A percentile compares a stretch with the other conserved stretches of the same genome.
These are phyloP conservation scores for Curvularia sp. DNA, from an alignment of 2,329 filamentous ascomycete genomes.

Conservation along the genomic window DNA sequence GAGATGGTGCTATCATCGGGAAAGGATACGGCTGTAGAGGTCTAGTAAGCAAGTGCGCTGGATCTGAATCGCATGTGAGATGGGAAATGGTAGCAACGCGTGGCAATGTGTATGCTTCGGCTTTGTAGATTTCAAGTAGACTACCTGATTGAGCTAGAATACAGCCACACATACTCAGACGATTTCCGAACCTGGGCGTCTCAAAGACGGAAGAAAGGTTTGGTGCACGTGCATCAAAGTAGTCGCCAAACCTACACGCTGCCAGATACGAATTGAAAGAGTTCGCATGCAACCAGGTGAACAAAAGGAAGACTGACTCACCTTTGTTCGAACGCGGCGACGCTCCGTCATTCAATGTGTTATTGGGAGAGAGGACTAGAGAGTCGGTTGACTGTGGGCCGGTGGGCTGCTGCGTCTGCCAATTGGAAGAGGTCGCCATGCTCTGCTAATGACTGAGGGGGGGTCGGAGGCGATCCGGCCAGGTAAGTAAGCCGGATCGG, in stretches of 20 bases:
- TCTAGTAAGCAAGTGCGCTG: slow-evolving; percentile 33
- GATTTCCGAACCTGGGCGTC: not conserved
- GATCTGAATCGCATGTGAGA: not conserved
- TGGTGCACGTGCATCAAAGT: not conserved
- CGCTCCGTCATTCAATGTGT: slow-evolving; percentile 32
- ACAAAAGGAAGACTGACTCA: slow-evolving; percentile 27
- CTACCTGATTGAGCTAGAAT: slow-evolving; percentile 1
- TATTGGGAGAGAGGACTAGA: slow-evolving; percentile 23
- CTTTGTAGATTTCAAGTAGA: not conserved
- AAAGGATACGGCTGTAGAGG: slow-evolving; percentile 55
- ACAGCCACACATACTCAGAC: not conserved
- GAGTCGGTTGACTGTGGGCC: slow-evolving; percentile 31
- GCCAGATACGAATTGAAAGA: not conserved
- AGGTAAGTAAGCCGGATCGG: slow-evolving; percentile 15
- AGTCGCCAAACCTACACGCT: not conserved
- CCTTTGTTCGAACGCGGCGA: slow-evolving; percentile 47
- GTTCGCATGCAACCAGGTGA: not conserved
- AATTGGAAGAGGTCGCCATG: slow-evolving; percentile 42
- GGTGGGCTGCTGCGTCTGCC: slow-evolving; percentile 29
- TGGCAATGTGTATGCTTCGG: not conserved
- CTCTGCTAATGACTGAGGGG: slow-evolving; percentile 22
- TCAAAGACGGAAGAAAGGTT: not conserved
- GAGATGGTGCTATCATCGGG: slow-evolving; percentile 56
- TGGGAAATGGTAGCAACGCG: not conserved
- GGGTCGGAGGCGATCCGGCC: not conserved